Base-by-base conservation (phyloP, 305 asterid genomes). In the Vinca major region DNA sequence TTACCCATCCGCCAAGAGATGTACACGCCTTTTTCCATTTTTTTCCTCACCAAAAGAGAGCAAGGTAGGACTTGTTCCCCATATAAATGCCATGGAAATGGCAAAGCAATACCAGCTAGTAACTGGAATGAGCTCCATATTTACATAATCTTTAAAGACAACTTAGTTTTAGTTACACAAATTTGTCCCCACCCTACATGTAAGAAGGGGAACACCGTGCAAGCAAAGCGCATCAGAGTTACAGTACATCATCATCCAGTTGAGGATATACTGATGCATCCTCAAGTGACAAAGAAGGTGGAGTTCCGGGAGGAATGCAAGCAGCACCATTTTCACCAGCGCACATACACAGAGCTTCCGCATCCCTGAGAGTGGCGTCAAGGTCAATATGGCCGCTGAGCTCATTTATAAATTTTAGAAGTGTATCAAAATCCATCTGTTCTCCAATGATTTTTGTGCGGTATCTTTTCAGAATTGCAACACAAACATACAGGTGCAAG, bases 241-340 rank as follows among this genome's bases (percentile, higher is more conserved):
- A 92, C 71, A 90, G 77, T 57, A 90, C 67, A 65, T 89, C 96
- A 67, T 91, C 98, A 6, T 91, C 97, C 58, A 65, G 82, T 68
- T 86, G 96, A 60, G 90, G 85, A 75, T 86, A 89, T n/a, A 78
- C 62, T 0, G 91, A 88, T 71, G 84, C 83, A 77, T 88, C 91
- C 71, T 82, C 89, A 3, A 84, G 11, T 2, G 98, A 96, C 63
- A 91, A 84, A 0, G 99, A 91, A 72, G 97, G 99, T 13, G 98
- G 98, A 69, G 97, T 91, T 66, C 99, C 99, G 7, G 98, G 98
- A 64, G 95, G 98, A 60, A 94, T 88, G 76, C 86, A 79, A 63
- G 96, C 93, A 10, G 83, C 88, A 33, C 98, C 99, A 67, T 91
- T 88, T 83, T 94, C 99, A 66, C 99, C 98, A 14, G 98, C 99